These are phyloP conservation scores for Scutellaria minor DNA, from an alignment of 257 asterid genomes.

Conservation along the genomic window DNA sequence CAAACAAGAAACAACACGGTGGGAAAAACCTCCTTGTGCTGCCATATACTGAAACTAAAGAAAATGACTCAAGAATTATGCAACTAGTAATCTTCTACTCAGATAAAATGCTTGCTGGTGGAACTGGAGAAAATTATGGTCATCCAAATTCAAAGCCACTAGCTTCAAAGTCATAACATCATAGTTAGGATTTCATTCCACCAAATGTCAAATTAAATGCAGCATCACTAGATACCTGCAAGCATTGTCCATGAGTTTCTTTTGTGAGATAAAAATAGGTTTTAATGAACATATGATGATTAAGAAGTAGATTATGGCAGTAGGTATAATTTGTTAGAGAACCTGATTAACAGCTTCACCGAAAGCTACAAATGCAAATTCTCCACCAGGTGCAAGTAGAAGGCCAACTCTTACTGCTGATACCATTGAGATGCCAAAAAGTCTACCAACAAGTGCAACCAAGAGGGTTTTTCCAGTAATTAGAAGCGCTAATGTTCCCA, in stretches of 20 bases:
- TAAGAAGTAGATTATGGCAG: slow-evolving; percentile 23
- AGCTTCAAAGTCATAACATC: slow-evolving; percentile 20
- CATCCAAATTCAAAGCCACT: background rate
- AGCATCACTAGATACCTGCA: slow-evolving; percentile 25
- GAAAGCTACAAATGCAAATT: slow-evolving; percentile 98
- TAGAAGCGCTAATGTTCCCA: slow-evolving; percentile 79
- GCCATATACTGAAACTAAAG: slow-evolving; percentile 12
- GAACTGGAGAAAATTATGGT: slow-evolving; percentile 18
- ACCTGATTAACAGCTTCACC: slow-evolving; percentile 99
- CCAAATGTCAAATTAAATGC: slow-evolving; percentile 24
- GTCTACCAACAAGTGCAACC: slow-evolving; percentile 84
- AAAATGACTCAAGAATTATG: background rate
- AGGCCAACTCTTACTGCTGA: slow-evolving; percentile 97
- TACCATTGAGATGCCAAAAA: slow-evolving; percentile 83
- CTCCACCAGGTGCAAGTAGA: slow-evolving; percentile 99
- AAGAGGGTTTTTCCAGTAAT: slow-evolving; percentile 86
- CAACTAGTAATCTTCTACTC: background rate
- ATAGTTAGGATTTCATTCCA: slow-evolving; percentile 25
- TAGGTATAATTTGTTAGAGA: slow-evolving; percentile 24
- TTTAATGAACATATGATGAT: slow-evolving; percentile 14
- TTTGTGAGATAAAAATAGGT: slow-evolving; percentile 13
- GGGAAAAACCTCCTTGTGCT: too few species aligned
- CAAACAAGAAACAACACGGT: too few species aligned
- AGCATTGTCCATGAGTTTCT: background rate
- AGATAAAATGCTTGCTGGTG: slow-evolving; percentile 13